These are phyloP conservation scores for Aspergillus wentii DNA, from an alignment of 495 filamentous ascomycete genomes.

Conservation along the genomic window DNA sequence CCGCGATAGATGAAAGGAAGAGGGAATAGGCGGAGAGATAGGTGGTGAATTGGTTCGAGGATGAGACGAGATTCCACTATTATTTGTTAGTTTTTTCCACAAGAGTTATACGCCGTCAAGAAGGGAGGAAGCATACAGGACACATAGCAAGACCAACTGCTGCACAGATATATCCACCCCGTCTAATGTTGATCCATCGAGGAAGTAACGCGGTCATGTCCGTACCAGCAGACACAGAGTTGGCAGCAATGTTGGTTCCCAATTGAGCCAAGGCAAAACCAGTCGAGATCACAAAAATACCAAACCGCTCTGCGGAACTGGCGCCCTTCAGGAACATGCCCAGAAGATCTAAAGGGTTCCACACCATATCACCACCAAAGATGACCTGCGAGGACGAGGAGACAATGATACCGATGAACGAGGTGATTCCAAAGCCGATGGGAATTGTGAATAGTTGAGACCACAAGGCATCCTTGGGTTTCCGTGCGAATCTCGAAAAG, in stretches of 20 bases:
- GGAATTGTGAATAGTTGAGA: conserved; percentile 86
- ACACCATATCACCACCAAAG: conserved; percentile 67
- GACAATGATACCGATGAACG: conserved; percentile 90
- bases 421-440: conserved; percentile 79
- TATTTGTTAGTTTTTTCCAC: conserved; percentile 6
- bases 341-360: conserved; percentile 81
- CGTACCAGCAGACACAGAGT: conserved; percentile 83
- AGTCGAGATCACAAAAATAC: conserved; percentile 79
- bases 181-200: conserved; percentile 80
- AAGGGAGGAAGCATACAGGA: conserved; percentile 42
- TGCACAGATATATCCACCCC: conserved; percentile 88
- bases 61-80: conserved; percentile 70
- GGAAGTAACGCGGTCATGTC: conserved; percentile 90
- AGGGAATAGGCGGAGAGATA: conserved; percentile 95
- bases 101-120: neutral
- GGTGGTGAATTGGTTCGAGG: conserved; percentile 86
- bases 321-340: conserved; percentile 69
- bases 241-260: conserved; percentile 91
- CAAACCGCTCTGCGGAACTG: conserved; percentile 71
- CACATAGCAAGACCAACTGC: conserved; percentile 81
- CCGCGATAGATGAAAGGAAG: conserved; percentile 88
- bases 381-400: conserved; percentile 81
- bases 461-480: conserved; percentile 81
- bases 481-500: conserved; percentile 80
- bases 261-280: conserved; percentile 86